Evolutionary conservation across 2,329 filamentous ascomycete genomes (phyloP).

Genomic region (Neospermospora avenae): DNA sequence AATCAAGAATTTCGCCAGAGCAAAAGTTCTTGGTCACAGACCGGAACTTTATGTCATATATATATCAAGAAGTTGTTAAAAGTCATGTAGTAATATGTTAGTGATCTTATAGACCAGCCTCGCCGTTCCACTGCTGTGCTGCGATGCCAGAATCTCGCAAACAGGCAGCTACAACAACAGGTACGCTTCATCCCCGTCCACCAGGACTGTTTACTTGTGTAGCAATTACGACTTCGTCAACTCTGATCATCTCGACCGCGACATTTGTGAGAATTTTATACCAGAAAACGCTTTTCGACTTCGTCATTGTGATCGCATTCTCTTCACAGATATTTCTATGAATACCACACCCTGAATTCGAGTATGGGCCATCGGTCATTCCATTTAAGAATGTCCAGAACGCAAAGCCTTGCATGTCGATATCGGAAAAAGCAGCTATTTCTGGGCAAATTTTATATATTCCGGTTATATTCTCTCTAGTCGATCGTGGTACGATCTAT

Average conservation of each 20-base stretch:
- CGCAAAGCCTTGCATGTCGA: constrained; percentile 36
- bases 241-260: constrained; percentile 1
- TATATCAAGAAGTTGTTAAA: too few relatives aligned
- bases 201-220: not conserved
- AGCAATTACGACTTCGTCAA: not conserved
- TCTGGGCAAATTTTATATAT: constrained; percentile 29
- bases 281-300: not conserved
- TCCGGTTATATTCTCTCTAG: too few relatives aligned
- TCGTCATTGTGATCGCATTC: not conserved
- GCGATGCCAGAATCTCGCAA: not conserved
- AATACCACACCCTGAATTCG: not conserved
- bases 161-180: not conserved
- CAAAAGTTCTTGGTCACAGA: too few relatives aligned
- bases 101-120: too few relatives aligned
- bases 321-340: constrained; percentile 31
- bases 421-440: constrained; percentile 26
- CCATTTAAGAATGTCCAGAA: constrained; percentile 39
- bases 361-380: not conserved
- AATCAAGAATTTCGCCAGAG: too few relatives aligned
- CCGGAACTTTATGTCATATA: too few relatives aligned
- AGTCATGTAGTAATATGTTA: too few relatives aligned
- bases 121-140: constrained; percentile 1
- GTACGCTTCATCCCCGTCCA: not conserved
- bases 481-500: not conserved
- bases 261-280: constrained; percentile 1